Percentiles rank a stretch among this genome's conserved stretches.
These are phyloP conservation scores for Biscutella auriculata DNA, from an alignment of 441 rosid species.

Conservation along the genomic window DNA sequence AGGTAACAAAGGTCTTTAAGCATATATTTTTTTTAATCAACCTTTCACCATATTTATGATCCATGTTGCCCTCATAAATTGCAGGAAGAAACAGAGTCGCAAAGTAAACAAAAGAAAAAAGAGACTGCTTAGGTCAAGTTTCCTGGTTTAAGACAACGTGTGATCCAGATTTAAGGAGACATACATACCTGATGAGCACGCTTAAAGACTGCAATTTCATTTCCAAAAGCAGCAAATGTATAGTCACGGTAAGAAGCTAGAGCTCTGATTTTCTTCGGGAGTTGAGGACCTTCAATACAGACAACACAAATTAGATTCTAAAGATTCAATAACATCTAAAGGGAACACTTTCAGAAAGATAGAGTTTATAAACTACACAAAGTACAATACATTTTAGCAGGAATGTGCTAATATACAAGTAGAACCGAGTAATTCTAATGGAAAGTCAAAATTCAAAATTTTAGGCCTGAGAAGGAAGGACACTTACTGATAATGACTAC, in stretches of 20 bases:
- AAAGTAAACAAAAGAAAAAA: background rate
- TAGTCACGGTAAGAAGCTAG: slow-evolving; percentile 72
- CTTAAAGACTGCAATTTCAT: slow-evolving; percentile 59
- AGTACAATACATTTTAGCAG: background rate
- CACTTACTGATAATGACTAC: slow-evolving; percentile 56
- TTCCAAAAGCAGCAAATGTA: slow-evolving; percentile 76
- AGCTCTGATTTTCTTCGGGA: slow-evolving; percentile 77
- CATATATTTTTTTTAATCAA: background rate
- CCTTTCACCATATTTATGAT: background rate
- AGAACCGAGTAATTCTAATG: too few relatives aligned
- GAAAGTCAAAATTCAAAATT: background rate
- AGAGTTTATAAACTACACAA: too few relatives aligned
- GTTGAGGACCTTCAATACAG: slow-evolving; percentile 67
- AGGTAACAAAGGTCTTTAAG: background rate
- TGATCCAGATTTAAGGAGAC: too few relatives aligned
- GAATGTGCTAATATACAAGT: too few relatives aligned
- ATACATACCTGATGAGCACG: slow-evolving; percentile 66
- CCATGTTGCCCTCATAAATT: background rate
- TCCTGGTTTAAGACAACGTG: too few relatives aligned
- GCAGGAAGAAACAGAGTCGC: background rate
- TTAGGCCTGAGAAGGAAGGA: background rate
- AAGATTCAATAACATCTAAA: background rate
- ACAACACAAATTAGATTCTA: background rate
- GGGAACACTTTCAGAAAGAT: background rate
- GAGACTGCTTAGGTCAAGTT: background rate